A percentile compares a stretch with the other conserved stretches of the same genome.
Conservation (phyloP, 2,329 filamentous ascomycete genomes). For the Tetracladium maxilliforme region DNA sequence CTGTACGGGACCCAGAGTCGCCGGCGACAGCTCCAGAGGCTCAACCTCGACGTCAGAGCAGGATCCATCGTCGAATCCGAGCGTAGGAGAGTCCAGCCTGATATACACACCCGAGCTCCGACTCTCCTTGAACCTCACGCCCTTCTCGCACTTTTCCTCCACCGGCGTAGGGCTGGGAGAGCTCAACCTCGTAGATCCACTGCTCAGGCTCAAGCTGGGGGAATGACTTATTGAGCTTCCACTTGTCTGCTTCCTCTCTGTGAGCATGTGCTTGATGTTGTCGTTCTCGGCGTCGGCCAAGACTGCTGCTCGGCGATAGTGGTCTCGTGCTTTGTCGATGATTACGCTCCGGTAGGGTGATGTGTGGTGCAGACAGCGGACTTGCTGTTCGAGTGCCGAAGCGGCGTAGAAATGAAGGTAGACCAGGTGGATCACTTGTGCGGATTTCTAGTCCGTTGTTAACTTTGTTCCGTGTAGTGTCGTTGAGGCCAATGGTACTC, state of each 20-base stretch:
- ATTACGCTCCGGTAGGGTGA: slow-evolving; percentile 11
- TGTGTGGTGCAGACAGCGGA: slow-evolving; percentile 9
- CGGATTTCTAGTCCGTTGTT: no score
- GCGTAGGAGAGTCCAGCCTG: no score
- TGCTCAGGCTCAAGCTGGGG: no score
- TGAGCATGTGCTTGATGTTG: slow-evolving; percentile 3
- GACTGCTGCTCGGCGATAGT: slow-evolving; percentile 10
- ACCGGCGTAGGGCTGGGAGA: background rate
- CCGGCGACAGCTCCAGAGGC: no score
- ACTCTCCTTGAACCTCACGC: no score
- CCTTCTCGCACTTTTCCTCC: no score
- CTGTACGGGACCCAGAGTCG: background rate
- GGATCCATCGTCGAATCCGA: no score
- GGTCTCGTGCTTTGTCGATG: slow-evolving; percentile 11
- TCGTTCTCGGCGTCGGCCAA: slow-evolving; percentile 9
- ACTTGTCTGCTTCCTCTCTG: slow-evolving; percentile 3
- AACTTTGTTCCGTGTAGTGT: no score
- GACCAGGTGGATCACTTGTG: slow-evolving; percentile 13
- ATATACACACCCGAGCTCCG: no score
- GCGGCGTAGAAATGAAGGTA: slow-evolving; percentile 15
- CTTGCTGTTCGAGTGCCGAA: slow-evolving; percentile 11
- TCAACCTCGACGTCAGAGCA: no score
- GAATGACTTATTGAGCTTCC: background rate
- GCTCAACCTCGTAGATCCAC: no score
- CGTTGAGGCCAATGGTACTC: no score